phyloP scores from a whole-genome alignment of 805 yeast genomes.

The Candida ovalis region DNA sequence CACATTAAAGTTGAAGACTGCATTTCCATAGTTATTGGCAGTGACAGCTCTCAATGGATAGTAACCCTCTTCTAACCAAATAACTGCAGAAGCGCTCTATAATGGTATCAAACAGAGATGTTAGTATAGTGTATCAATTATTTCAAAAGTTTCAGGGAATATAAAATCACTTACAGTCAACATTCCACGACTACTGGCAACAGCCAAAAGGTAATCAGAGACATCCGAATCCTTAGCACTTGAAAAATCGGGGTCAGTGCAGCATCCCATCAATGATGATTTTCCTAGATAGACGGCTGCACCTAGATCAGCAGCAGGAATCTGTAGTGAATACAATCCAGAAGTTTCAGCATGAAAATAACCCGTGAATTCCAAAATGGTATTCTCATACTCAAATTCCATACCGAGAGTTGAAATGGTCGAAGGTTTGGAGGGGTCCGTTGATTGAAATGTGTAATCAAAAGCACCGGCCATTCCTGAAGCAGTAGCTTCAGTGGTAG shows the following conservation, averaged over 20 bases:
- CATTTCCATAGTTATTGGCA: constrained; percentile 18
- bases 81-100: background rate
- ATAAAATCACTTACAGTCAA: constrained; percentile 2
- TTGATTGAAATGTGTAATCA: background rate
- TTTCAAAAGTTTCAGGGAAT: background rate
- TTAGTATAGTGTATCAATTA: no score
- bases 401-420: constrained; percentile 2
- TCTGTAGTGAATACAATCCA: constrained; percentile 4
- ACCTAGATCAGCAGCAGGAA: constrained; percentile 1
- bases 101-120: background rate
- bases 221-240: background rate
- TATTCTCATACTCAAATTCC: background rate
- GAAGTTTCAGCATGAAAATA: constrained; percentile 5
- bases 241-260: background rate
- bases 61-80: constrained; percentile 18
- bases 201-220: constrained; percentile 2
- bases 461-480: background rate
- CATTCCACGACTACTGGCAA: background rate
- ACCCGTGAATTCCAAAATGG: constrained; percentile 7
- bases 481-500: background rate
- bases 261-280: constrained; percentile 3
- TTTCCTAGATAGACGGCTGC: constrained; percentile 3
- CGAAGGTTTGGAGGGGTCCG: background rate
- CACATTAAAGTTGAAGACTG: constrained; percentile 14
- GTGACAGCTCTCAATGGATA: constrained; percentile 29